A percentile compares a stretch with the other conserved stretches of the same genome.
phyloP scores from a whole-genome alignment of 2,329 filamentous ascomycete genomes.

The Fusarium incarnatum region DNA sequence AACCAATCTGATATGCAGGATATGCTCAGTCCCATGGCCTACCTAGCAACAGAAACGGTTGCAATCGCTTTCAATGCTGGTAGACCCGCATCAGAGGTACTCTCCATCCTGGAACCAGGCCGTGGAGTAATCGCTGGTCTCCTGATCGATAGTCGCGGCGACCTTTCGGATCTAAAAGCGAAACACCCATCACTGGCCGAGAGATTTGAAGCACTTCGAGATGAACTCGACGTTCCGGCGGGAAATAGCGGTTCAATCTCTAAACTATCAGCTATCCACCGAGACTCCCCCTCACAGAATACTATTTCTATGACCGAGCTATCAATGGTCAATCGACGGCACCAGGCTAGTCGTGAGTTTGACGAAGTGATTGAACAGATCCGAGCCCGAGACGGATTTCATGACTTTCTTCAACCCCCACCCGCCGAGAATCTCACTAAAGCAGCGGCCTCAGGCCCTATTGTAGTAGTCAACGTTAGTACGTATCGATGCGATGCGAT shows the following conservation, averaged over 20 bases:
- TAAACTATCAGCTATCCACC: too few species aligned
- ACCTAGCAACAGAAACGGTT: too few species aligned
- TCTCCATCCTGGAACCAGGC: not conserved
- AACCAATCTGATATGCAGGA: not conserved
- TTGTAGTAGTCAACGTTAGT: not conserved
- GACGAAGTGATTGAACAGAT: not conserved
- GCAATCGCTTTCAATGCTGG: too few species aligned
- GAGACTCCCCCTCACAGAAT: too few species aligned
- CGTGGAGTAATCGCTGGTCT: not conserved
- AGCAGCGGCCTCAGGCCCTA: accelerated
- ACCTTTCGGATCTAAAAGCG: accelerated
- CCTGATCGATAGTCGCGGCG: not conserved
- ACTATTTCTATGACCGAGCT: not conserved
- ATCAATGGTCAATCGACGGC: not conserved
- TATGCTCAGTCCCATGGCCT: not conserved
- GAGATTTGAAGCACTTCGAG: not conserved
- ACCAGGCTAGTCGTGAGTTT: not conserved
- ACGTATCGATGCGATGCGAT: not conserved
- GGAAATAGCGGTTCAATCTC: too few species aligned
- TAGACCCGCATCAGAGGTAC: not conserved
- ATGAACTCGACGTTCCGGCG: too few species aligned
- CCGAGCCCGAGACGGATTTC: accelerated
- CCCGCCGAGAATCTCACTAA: accelerated
- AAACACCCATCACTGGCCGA: not conserved
- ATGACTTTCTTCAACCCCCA: not conserved